Evolutionary conservation across 306 rosid species (phyloP).

Genomic region (Dalbergia cultrata): DNA sequence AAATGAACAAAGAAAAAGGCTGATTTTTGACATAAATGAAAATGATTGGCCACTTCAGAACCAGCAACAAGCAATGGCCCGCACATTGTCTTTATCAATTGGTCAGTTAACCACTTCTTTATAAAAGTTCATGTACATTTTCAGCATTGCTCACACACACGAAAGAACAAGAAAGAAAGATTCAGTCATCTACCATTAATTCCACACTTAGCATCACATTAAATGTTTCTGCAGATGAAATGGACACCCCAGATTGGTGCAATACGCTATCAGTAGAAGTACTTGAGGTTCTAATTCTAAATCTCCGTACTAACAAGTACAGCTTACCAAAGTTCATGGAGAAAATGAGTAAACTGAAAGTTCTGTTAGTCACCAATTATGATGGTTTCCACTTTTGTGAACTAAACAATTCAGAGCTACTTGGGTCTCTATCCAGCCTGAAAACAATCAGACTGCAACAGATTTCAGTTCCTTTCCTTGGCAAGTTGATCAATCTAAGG

Average conservation of each 20-base stretch:
- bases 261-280: constrained; percentile 40
- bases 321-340: constrained; percentile 11
- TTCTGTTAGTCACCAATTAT: constrained; percentile 24
- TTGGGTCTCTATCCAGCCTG: constrained; percentile 45
- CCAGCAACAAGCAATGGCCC: background rate
- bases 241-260: constrained; percentile 44
- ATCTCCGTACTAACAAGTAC: constrained; percentile 40
- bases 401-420: constrained; percentile 46
- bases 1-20: constrained; percentile 48
- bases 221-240: constrained; percentile 51
- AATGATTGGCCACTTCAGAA: constrained; percentile 41
- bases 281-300: constrained; percentile 64
- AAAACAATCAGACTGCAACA: constrained; percentile 58
- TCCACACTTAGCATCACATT: background rate
- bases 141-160: background rate
- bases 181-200: background rate
- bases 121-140: background rate
- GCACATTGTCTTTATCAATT: constrained; percentile 57
- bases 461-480: constrained; percentile 48
- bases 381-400: constrained; percentile 22
- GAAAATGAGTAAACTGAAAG: constrained; percentile 28
- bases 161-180: background rate
- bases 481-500: constrained; percentile 28
- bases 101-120: constrained; percentile 45
- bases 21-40: constrained; percentile 50